Base-by-base conservation (phyloP, 192 early-diverging fungal species). In the Linnemannia zychae region DNA sequence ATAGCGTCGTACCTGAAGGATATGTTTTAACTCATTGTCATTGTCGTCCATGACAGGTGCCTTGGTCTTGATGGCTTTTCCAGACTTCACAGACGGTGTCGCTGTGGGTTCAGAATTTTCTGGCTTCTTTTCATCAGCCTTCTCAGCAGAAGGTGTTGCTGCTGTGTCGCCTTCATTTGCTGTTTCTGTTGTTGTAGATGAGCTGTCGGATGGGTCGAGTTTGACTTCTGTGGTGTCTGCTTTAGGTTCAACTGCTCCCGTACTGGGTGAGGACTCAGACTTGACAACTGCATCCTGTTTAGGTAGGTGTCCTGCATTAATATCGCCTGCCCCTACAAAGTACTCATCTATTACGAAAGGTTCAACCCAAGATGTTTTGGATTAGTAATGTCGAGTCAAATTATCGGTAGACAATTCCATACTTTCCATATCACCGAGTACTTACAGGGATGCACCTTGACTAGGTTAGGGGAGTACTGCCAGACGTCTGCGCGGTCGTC, bases 401-500 rank as follows among this genome's bases (percentile, higher is more conserved):
- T 18, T 46, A 38, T 17, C 2, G 76, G 17, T 16, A 13, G 36
- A 74, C 77, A 80, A 50, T 7, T 28, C 34, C 36, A 74, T 18
- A 48, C 7, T 3, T 40, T 2, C 7, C 20, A 40, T 22, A 24
- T 20, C 34, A 33, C 50, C 48, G 13, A 16, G 13, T 7, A 86
- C 91, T 89, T 90, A 97, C 96, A 99, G 47, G 97, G 97, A 50
- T 93, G 89, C 31, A 99, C 95, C 67, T 94, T 92, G 60, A 99
- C 94, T 34, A 99, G 78, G 88, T 99, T 97, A 7, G 94, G 95
- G 2, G 97, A 94, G 92, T 93, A 96, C 36, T 89, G 82, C 99
- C 99, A 99, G 4, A 99, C 96, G 84, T 99, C 98, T 0, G 93
- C 94, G 31, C 98, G 92, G 88, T 99, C 99, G 82, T 99, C 99